Evolutionary conservation across 2,329 filamentous ascomycete species (phyloP).

Genomic region (Onygena corvina): DNA sequence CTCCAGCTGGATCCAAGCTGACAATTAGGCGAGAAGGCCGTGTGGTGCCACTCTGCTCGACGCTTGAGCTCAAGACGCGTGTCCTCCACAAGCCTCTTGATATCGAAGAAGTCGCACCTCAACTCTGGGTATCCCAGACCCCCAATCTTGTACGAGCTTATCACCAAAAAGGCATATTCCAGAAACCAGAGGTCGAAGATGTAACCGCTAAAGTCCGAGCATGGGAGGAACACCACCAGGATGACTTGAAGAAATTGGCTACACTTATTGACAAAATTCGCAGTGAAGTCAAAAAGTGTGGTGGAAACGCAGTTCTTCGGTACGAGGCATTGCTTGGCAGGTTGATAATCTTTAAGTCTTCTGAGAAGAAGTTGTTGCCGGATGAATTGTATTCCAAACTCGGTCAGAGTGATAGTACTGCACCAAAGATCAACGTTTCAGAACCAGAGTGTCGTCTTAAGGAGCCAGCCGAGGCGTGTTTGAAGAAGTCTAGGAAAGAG

Average conservation of each 20-base stretch:
- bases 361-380: no score
- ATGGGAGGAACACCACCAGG: constrained; percentile 30
- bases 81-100: constrained; percentile 24
- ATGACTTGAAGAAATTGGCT: constrained; percentile 23
- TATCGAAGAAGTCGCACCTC: constrained; percentile 28
- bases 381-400: no score
- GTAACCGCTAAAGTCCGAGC: constrained; percentile 21
- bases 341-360: no score
- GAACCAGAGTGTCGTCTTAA: no score
- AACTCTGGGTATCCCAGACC: constrained; percentile 40
- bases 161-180: constrained; percentile 30
- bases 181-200: constrained; percentile 27
- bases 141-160: constrained; percentile 38
- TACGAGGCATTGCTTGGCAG: not conserved
- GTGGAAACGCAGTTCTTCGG: not conserved
- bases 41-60: constrained; percentile 26
- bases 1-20: constrained; percentile 20
- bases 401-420: no score
- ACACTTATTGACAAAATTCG: constrained; percentile 2
- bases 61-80: constrained; percentile 38
- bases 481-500: no score
- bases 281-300: not conserved
- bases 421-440: no score
- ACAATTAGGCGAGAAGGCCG: constrained; percentile 24
- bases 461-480: no score